Conservation (phyloP, 2,329 filamentous ascomycete species). For the Trichoderma pleuroti region DNA sequence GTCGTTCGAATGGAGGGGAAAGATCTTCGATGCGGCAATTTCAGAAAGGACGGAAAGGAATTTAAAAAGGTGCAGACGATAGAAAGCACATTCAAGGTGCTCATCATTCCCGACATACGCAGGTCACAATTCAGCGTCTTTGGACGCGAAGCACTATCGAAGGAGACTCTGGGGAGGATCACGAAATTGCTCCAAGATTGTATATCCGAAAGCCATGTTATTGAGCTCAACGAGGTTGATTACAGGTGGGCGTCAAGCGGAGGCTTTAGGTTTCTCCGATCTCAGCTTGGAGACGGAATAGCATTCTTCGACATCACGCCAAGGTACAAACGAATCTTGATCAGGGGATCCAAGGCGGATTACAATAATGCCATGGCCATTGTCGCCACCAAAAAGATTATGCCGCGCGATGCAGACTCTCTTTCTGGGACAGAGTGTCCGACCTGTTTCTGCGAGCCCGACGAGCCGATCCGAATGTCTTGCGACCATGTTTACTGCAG, state of each 20-base stretch:
- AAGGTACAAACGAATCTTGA: slow-evolving; percentile 24
- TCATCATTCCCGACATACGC: slow-evolving; percentile 3
- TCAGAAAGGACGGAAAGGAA: neutral
- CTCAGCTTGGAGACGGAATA: slow-evolving; percentile 25
- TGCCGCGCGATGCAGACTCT: neutral
- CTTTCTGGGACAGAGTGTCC: slow-evolving; percentile 24
- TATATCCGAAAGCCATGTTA: slow-evolving; percentile 17
- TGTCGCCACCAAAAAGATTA: neutral
- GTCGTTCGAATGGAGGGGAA: slow-evolving; percentile 6
- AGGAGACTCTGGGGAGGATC: neutral
- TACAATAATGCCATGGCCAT: slow-evolving; percentile 13
- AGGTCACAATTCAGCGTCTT: slow-evolving; percentile 10
- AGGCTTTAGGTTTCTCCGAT: slow-evolving; percentile 29
- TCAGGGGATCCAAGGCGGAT: slow-evolving; percentile 24
- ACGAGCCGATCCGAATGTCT: slow-evolving; percentile 33
- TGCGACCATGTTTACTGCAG: slow-evolving; percentile 43
- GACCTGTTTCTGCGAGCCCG: slow-evolving; percentile 37
- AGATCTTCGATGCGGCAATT: neutral
- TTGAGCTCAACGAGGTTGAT: slow-evolving; percentile 27
- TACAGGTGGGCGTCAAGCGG: slow-evolving; percentile 32
- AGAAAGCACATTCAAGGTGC: neutral
- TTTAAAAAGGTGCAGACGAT: neutral
- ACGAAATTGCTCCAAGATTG: neutral
- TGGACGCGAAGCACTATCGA: neutral
- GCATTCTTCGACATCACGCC: slow-evolving; percentile 30